phyloP scores from a whole-genome alignment of 192 early-diverging fungal genomes.

The Rhizophagus clarus region DNA sequence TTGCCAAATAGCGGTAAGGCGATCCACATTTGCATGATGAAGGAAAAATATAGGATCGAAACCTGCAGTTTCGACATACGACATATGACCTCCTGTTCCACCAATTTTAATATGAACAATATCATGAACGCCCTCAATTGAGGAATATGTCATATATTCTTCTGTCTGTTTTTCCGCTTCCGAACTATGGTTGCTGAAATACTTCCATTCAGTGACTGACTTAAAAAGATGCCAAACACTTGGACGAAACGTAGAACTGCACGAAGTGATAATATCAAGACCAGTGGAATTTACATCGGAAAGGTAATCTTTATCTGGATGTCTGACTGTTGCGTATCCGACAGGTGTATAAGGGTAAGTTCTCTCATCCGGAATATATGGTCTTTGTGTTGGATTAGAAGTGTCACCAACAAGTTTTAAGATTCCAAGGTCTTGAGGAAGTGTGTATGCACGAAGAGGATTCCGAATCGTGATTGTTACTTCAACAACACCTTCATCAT shows the following conservation, averaged over 20 bases:
- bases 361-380: background rate
- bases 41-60: conserved; percentile 32
- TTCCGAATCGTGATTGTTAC: conserved; percentile 4
- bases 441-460: conserved; percentile 22
- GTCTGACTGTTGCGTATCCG: conserved; percentile 14
- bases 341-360: conserved; percentile 15
- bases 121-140: conserved; percentile 23
- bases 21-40: conserved; percentile 24
- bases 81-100: conserved; percentile 23
- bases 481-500: no score
- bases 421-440: conserved; percentile 1
- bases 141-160: conserved; percentile 2
- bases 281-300: background rate
- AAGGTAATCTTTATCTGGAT: background rate
- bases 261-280: conserved; percentile 7
- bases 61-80: conserved; percentile 17
- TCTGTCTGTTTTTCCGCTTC: background rate
- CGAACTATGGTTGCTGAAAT: conserved; percentile 24
- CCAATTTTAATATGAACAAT: conserved; percentile 14
- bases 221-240: background rate
- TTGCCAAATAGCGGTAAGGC: conserved; percentile 18
- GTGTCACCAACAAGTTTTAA: conserved; percentile 22
- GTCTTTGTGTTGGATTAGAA: conserved; percentile 27
- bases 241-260: conserved; percentile 18
- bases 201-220: background rate